Percentiles rank a stretch among this genome's conserved stretches.
Conservation (phyloP, 2,329 filamentous ascomycete species). For the Apiospora saccharicola region DNA sequence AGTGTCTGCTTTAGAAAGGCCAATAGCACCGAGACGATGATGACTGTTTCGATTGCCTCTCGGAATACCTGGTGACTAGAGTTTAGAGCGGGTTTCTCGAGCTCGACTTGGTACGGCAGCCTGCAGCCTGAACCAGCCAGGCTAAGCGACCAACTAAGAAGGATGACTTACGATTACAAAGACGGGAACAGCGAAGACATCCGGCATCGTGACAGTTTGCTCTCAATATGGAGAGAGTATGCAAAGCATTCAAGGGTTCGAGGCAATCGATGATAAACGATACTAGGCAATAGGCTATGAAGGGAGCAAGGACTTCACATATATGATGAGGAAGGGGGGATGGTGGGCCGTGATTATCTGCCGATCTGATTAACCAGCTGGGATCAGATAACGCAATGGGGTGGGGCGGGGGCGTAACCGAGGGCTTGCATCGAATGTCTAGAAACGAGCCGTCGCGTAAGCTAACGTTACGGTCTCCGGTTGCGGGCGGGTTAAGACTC, state of each 20-base stretch:
- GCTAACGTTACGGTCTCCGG: conserved; percentile 11
- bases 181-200: conserved; percentile 50
- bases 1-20: conserved; percentile 86
- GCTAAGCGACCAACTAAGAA: neutral
- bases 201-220: conserved; percentile 20
- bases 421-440: conserved; percentile 15
- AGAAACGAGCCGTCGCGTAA: neutral
- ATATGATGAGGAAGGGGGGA: conserved; percentile 8
- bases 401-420: neutral
- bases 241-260: neutral
- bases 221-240: neutral
- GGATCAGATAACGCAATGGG: conserved; percentile 21
- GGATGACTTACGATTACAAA: conserved; percentile 76
- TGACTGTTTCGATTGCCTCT: conserved; percentile 82
- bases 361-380: conserved; percentile 13
- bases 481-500: neutral
- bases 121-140: neutral
- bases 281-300: neutral
- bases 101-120: neutral
- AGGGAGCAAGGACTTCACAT: neutral
- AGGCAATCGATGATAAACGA: neutral
- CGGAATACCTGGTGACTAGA: conserved; percentile 62
- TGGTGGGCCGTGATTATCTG: conserved; percentile 13
- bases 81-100: neutral
- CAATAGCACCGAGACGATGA: conserved; percentile 87